Evolutionary conservation across 306 rosid species (phyloP).

Genomic region (Glycine latifolia): DNA sequence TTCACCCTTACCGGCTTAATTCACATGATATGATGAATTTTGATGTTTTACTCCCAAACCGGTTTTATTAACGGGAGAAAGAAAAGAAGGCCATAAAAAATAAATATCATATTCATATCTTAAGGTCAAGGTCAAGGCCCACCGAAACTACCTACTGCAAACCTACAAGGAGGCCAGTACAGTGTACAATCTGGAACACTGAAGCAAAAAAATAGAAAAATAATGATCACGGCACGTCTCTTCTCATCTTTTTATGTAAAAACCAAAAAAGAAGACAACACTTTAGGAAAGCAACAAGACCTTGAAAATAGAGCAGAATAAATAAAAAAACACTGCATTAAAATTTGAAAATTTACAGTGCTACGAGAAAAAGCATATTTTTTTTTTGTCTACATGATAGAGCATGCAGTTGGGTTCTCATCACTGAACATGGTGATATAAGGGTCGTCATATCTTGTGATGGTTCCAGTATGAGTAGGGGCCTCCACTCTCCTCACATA

Average conservation of each 20-base stretch:
- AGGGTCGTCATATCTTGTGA: conserved; percentile 81
- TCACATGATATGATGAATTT: conserved; percentile 1
- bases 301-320: conserved; percentile 22
- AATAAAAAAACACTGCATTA: conserved; percentile 47
- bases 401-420: conserved; percentile 98
- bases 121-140: conserved; percentile 43
- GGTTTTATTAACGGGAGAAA: conserved; percentile 32
- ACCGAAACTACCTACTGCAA: too few relatives aligned
- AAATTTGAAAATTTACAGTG: conserved; percentile 58
- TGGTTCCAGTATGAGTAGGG: conserved; percentile 56
- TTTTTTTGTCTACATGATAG: conserved; percentile 69
- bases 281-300: conserved; percentile 40
- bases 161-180: conserved; percentile 8
- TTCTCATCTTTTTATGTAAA: conserved; percentile 47
- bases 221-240: conserved; percentile 46
- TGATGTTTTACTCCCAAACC: conserved; percentile 28
- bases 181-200: conserved; percentile 25
- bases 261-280: conserved; percentile 23
- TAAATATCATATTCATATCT: background rate
- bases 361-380: background rate
- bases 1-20: conserved; percentile 26
- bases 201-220: conserved; percentile 40
- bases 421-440: conserved; percentile 90
- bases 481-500: conserved; percentile 80
- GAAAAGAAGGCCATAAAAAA: background rate